Evolutionary conservation across 2,329 filamentous ascomycete species (phyloP).

Genomic region (Penicillium italicum): DNA sequence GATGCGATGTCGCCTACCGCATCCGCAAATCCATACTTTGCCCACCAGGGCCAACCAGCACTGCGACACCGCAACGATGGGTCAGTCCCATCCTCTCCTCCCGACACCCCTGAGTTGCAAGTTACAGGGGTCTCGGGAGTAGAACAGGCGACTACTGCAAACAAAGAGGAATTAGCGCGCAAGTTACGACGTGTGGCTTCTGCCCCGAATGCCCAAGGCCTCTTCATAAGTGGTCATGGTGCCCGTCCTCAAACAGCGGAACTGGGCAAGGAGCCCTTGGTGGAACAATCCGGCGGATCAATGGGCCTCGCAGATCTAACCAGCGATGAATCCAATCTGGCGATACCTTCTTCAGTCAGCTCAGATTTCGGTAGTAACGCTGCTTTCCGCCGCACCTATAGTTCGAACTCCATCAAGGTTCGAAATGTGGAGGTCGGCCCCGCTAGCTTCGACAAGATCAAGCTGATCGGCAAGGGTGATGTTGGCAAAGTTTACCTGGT

Average conservation of each 20-base stretch:
- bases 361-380: constrained; percentile 62
- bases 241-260: constrained; percentile 81
- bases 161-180: constrained; percentile 89
- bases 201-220: constrained; percentile 91
- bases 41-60: constrained; percentile 89
- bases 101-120: constrained; percentile 79
- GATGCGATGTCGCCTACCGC: constrained; percentile 88
- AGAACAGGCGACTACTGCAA: constrained; percentile 68
- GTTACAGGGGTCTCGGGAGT: constrained; percentile 64
- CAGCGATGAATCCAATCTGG: constrained; percentile 27
- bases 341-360: constrained; percentile 34
- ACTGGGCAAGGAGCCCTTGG: constrained; percentile 74
- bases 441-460: constrained; percentile 98
- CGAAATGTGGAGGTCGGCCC: constrained; percentile 94
- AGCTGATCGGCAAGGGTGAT: constrained; percentile 97
- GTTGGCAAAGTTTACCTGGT: constrained; percentile 98
- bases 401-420: constrained; percentile 98
- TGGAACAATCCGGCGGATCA: constrained; percentile 52
- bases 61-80: constrained; percentile 92
- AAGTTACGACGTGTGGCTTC: constrained; percentile 92
- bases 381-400: constrained; percentile 91
- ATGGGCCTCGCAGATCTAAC: constrained; percentile 53
- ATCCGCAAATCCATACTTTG: constrained; percentile 94
- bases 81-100: constrained; percentile 87
- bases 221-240: constrained; percentile 65